Evolutionary conservation across 208 protist species (phyloP).

Genomic region (Tritrichomonas musculus): DNA sequence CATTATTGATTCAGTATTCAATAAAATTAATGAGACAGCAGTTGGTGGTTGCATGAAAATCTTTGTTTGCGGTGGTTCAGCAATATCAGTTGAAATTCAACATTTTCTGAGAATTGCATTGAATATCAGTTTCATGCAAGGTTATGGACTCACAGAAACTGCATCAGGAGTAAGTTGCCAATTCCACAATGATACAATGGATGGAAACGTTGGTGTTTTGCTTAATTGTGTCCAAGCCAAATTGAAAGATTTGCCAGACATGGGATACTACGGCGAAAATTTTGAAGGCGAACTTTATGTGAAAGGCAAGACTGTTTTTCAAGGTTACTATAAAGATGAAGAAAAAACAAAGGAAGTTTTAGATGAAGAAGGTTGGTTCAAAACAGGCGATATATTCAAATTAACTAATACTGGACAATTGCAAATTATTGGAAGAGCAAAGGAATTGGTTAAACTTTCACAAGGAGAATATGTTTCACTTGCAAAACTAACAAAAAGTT

Average conservation of each 20-base stretch:
- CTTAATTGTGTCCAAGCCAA: background rate
- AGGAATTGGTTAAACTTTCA: no score
- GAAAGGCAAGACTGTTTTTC: background rate
- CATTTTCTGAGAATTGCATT: slow-evolving; percentile 37
- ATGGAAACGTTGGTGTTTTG: background rate
- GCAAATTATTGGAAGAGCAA: background rate
- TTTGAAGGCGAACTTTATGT: background rate
- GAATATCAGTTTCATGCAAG: slow-evolving; percentile 24
- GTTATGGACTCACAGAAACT: slow-evolving; percentile 41
- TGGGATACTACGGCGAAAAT: background rate
- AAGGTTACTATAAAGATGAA: background rate
- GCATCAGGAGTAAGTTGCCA: background rate
- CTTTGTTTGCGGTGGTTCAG: slow-evolving; percentile 33
- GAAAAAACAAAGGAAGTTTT: background rate
- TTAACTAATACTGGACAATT: background rate
- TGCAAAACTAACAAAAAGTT: background rate
- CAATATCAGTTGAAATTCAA: background rate
- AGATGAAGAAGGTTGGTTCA: slow-evolving; percentile 5
- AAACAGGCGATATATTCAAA: no score
- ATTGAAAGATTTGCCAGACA: background rate
- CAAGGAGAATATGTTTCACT: no score
- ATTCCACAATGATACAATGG: background rate
- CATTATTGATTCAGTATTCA: background rate
- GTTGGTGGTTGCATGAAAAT: background rate
- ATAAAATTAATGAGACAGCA: background rate